Evolutionary conservation across 441 rosid species (phyloP), one percentile per base, ranked within the genome.

Genomic region (Geranium incanum): DNA sequence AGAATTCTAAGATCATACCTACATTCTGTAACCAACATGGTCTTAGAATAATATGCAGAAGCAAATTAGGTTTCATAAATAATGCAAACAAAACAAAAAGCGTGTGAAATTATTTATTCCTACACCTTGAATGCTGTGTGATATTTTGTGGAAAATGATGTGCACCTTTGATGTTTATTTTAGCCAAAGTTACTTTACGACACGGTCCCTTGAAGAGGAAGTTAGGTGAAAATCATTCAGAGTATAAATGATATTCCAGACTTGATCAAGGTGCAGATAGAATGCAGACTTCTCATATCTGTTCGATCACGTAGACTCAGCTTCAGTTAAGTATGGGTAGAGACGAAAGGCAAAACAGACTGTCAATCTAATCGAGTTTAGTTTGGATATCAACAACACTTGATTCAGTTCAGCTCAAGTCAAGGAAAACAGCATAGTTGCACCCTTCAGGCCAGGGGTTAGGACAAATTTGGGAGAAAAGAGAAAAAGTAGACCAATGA

Each of bases 11-110:
- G n/a, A 62, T 62, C 62, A 59, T 59, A 59, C 65, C 65, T 62
- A 62, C 28, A 62, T 62, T 62, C 66, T 62, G 37, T 62, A 62
- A 21, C 66, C 66, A 62, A 62, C 66, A 21, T 62, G 66, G 28
- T 23, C 66, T 62, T 62, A n/a, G 37, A 23, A 62, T 62, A 11
- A 28, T 23, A 62, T 4, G 59, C 59, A 55, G 62, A 55, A 55
- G 21, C 62, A 55, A 28, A 16, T 16, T 5, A 5, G 21, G 2
- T 55, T 55, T 55, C 21, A 55, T 15, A 50, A 11, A 5, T 16
- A 15, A 55, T 15, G 62, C 62, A 55, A 55, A 3, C n/a, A 4
- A 50, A 15, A 6, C 2, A 45, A 11, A 45, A 55, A 15, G 62
- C 62, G n/a, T 15, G 62, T 55, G 33, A 28, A 55, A 15, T 55